A percentile compares a stretch with the other conserved stretches of the same genome.
These are phyloP conservation scores for Moesziomyces aphidis DNA, from an alignment of 1,284 basidiomycete genomes.

Conservation along the genomic window DNA sequence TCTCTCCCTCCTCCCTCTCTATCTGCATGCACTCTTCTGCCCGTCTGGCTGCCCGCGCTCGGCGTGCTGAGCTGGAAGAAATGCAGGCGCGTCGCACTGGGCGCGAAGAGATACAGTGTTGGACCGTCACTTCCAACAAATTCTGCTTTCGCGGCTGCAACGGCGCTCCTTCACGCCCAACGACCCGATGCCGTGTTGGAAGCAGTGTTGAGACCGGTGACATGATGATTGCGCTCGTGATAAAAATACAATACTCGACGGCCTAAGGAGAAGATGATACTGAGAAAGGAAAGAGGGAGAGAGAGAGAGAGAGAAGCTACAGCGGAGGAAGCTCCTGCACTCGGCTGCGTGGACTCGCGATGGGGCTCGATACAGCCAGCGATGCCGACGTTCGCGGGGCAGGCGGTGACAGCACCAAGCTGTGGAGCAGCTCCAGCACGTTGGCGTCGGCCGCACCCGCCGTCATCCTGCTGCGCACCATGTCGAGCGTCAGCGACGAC, in stretches of 20 bases:
- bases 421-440: conserved; percentile 31
- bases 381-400: conserved; percentile 1
- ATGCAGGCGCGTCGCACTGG: neutral
- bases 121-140: neutral
- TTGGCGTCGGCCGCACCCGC: conserved; percentile 18
- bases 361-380: conserved; percentile 6
- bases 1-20: too few relatives aligned
- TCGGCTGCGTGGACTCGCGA: conserved; percentile 25
- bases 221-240: neutral
- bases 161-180: too few relatives aligned
- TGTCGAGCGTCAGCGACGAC: conserved; percentile 40
- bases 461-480: conserved; percentile 20
- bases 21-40: neutral
- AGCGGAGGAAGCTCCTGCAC: conserved; percentile 30
- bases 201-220: too few relatives aligned
- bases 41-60: neutral
- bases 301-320: too few relatives aligned
- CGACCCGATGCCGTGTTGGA: too few relatives aligned
- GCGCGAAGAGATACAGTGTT: neutral
- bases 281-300: neutral
- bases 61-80: neutral
- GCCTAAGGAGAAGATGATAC: neutral
- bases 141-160: too few relatives aligned
- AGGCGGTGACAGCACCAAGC: conserved; percentile 20
- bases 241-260: conserved; percentile 5